Evolutionary conservation across 305 asterid species (phyloP).

Genomic region (Ilex paraguariensis): DNA sequence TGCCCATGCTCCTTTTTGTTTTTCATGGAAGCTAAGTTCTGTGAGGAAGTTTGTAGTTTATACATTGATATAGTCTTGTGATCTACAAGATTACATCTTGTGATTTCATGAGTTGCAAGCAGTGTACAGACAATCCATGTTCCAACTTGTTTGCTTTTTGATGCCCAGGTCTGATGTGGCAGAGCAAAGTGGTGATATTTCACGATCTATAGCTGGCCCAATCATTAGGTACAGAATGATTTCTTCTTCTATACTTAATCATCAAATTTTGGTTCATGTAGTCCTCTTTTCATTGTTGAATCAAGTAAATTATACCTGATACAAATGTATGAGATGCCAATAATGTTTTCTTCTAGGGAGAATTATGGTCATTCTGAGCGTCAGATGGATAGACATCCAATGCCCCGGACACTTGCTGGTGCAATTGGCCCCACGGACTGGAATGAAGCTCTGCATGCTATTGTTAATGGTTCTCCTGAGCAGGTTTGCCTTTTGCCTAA

Average conservation of each 20-base stretch:
- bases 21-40: too few relatives aligned
- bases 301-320: background rate
- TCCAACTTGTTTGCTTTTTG: slow-evolving; percentile 6
- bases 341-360: slow-evolving; percentile 45
- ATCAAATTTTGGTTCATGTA: too few relatives aligned
- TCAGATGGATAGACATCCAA: slow-evolving; percentile 57
- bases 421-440: slow-evolving; percentile 78
- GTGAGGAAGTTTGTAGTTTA: too few relatives aligned
- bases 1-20: too few relatives aligned
- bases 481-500: slow-evolving; percentile 46
- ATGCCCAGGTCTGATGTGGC: slow-evolving; percentile 72
- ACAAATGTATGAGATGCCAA: background rate
- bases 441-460: slow-evolving; percentile 92
- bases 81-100: too few relatives aligned
- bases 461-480: slow-evolving; percentile 85
- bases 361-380: slow-evolving; percentile 58
- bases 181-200: slow-evolving; percentile 92
- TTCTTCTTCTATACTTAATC: background rate
- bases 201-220: slow-evolving; percentile 58
- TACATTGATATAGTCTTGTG: too few relatives aligned
- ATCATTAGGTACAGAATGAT: slow-evolving; percentile 47
- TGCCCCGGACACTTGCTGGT: slow-evolving; percentile 47
- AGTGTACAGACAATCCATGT: too few relatives aligned
- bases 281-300: background rate
- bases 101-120: too few relatives aligned